Conservation (phyloP, 768 basidiomycete genomes). For the Lyophyllum atratum region DNA sequence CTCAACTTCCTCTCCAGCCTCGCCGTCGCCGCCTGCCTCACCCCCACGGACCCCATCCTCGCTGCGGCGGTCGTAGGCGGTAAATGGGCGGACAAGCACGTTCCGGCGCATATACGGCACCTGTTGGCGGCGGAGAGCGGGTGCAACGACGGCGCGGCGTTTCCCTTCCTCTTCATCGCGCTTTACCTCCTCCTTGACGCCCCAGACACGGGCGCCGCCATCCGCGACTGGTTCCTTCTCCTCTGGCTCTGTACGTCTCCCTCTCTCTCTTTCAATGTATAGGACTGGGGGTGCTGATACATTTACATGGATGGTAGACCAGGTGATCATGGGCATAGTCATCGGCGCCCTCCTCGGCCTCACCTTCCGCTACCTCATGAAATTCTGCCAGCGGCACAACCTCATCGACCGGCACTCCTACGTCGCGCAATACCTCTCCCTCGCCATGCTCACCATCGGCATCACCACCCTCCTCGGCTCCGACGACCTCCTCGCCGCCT, state of each 20-base stretch:
- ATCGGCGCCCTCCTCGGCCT: conserved; percentile 79
- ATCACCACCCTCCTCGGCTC: conserved; percentile 83
- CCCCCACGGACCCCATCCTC: conserved; percentile 93
- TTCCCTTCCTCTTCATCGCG: conserved; percentile 90
- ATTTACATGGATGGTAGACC: too few species aligned
- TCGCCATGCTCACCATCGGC: conserved; percentile 85
- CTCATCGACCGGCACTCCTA: conserved; percentile 94
- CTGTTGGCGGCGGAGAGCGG: conserved; percentile 78
- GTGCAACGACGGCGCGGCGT: conserved; percentile 96
- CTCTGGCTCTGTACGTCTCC: conserved; percentile 79
- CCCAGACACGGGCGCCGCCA: conserved; percentile 56
- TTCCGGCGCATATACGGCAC: conserved; percentile 78
- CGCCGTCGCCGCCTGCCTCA: conserved; percentile 89
- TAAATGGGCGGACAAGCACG: conserved; percentile 97
- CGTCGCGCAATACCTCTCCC: conserved; percentile 86
- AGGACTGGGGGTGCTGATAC: too few species aligned
- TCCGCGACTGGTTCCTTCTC: conserved; percentile 85
- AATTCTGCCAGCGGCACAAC: conserved; percentile 83
- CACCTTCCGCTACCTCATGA: conserved; percentile 87
- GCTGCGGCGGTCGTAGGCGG: conserved; percentile 93
- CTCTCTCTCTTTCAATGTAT: neutral
- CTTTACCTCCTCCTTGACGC: conserved; percentile 81
- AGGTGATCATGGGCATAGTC: conserved; percentile 73
- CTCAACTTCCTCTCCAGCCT: conserved; percentile 88
- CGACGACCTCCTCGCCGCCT: conserved; percentile 93